phyloP scores from a whole-genome alignment of 1,139 yeast species.

The Debaryomyces robertsiae region DNA sequence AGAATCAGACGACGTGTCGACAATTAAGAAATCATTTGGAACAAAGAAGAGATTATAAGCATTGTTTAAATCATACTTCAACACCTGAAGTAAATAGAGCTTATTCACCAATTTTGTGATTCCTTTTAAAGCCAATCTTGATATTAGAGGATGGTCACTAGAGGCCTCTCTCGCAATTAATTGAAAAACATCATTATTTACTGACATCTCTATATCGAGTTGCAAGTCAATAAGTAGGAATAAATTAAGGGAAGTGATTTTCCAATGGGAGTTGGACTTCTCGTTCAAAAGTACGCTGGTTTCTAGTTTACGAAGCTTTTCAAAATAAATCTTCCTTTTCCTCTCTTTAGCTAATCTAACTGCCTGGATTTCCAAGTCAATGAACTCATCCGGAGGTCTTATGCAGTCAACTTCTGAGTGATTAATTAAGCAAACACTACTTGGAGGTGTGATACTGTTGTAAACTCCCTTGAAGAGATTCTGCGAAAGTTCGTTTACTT shows the following conservation, averaged over 20 bases:
- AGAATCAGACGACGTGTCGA: conserved; percentile 43
- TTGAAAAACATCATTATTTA: conserved; percentile 45
- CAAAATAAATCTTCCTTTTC: conserved; percentile 49
- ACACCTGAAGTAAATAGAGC: conserved; percentile 53
- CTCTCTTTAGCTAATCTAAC: conserved; percentile 60
- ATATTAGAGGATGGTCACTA: conserved; percentile 73
- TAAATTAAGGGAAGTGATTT: conserved; percentile 56
- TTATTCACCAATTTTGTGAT: conserved; percentile 58
- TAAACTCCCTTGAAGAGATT: conserved; percentile 51
- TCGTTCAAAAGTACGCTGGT: conserved; percentile 43
- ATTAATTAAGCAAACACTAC: conserved; percentile 59
- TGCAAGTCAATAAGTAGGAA: conserved; percentile 59
- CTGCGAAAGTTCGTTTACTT: conserved; percentile 55
- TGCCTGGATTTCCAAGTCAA: conserved; percentile 57
- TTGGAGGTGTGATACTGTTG: conserved; percentile 56
- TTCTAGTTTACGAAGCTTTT: conserved; percentile 46
- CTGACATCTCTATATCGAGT: conserved; percentile 53
- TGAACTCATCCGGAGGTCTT: conserved; percentile 63
- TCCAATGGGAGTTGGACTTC: conserved; percentile 64
- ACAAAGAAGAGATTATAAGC: conserved; percentile 45
- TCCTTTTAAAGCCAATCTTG: conserved; percentile 66
- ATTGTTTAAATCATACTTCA: conserved; percentile 52
- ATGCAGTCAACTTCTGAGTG: conserved; percentile 48
- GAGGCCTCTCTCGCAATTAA: conserved; percentile 56
- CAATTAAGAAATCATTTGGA: conserved; percentile 38